Evolutionary conservation across 345 rosid genomes (phyloP), one percentile per base, ranked within the genome.

Genomic region (Eucalyptus paniculata): DNA sequence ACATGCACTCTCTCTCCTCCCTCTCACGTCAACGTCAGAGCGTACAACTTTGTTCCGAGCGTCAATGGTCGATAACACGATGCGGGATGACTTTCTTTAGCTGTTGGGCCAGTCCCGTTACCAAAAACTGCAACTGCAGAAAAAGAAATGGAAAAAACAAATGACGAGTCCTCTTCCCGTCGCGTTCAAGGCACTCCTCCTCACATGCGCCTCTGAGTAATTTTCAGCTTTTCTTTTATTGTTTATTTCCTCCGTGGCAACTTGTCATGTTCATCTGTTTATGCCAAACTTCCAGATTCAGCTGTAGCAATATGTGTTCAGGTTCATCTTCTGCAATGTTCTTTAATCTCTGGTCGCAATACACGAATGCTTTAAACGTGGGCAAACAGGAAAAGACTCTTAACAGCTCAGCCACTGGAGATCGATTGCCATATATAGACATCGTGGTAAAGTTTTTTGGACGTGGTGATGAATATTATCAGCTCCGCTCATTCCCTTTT

Each of bases 11-110:
- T 50, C 89, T 88, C 88, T n/a, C 86, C 85, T 65, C 83, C 21
- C 62, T 89, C 89, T 88, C 80, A 34, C 89, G 90, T 92, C 93
- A 72, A 91, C 91, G 49, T 91, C 92, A n/a, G 32, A 50, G 88
- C 56, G 86, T 89, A 88, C 93, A 89, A 54, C 93, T 88, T 88
- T 87, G 91, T 89, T 90, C 88, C 65, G 77, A 86, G 90, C 54
- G 90, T 89, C 90, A 69, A 89, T 86, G 50, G 17, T n/a, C 87
- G 62, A 86, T 19, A 32, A 86, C 87, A 34, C 62, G 62, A 86
- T 86, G 44, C 65, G 65, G 87, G 47, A 86, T 18, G 62, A 86
- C 87, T 50, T 86, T 86, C 87, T 86, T 86, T 51, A 50, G 45
- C 87, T n/a, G 45, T 19, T 77, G 83, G 83, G 83, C 83, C 83